phyloP scores from a whole-genome alignment of 305 asterid genomes.

The Fraxinus albicans region DNA sequence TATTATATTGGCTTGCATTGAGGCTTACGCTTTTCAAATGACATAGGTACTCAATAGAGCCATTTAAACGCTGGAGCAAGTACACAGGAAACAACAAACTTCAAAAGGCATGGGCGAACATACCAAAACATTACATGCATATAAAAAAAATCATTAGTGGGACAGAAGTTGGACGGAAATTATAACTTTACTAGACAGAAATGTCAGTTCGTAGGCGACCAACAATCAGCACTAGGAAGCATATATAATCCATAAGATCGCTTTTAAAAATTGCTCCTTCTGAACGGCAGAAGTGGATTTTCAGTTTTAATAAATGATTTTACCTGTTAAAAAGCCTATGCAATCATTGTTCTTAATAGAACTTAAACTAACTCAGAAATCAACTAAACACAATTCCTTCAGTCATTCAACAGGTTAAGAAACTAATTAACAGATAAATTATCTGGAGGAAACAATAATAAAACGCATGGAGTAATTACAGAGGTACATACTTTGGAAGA shows the following conservation, averaged over 20 bases:
- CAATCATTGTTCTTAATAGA: background rate
- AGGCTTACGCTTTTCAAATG: background rate
- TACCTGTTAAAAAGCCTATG: background rate
- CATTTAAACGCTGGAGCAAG: background rate
- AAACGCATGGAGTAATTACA: background rate
- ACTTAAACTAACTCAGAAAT: background rate
- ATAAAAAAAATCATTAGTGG: background rate
- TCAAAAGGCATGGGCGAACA: background rate
- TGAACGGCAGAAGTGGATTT: background rate
- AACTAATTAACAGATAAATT: background rate
- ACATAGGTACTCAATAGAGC: background rate
- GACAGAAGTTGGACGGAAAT: background rate
- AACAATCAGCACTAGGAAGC: background rate
- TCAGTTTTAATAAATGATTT: background rate
- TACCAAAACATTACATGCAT: background rate
- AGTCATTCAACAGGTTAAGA: background rate
- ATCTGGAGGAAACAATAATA: background rate
- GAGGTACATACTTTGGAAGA: constrained; percentile 75
- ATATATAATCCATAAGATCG: background rate
- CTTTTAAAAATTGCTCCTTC: background rate
- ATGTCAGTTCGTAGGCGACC: background rate
- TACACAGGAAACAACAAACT: background rate
- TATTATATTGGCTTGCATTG: background rate
- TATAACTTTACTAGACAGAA: background rate
- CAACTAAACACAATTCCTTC: background rate